phyloP scores from a whole-genome alignment of 257 asterid genomes.

The Solanum pimpinellifolium region DNA sequence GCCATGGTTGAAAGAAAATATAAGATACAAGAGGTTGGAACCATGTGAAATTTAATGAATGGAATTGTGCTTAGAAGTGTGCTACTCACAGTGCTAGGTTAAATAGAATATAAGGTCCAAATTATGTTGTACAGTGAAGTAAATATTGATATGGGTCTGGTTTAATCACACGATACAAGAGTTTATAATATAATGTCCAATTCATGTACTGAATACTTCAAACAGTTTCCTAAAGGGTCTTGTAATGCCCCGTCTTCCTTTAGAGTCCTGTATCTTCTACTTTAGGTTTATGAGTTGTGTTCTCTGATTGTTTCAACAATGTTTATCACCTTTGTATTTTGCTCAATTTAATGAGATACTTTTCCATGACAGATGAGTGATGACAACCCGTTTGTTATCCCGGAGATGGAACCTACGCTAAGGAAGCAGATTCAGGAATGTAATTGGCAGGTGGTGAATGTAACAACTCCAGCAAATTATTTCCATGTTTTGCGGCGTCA shows the following conservation, averaged over 20 bases:
- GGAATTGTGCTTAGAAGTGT: background rate
- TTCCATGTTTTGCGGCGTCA: constrained; percentile 98
- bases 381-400: constrained; percentile 78
- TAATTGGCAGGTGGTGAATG: constrained; percentile 99
- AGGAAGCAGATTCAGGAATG: constrained; percentile 93
- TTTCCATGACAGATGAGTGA: constrained; percentile 76
- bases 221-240: background rate
- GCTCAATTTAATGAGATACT: background rate
- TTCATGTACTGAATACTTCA: background rate
- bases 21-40: background rate
- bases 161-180: background rate
- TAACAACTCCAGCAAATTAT: constrained; percentile 98
- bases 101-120: background rate
- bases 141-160: background rate
- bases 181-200: background rate
- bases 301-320: background rate
- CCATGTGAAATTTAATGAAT: background rate
- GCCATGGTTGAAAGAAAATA: background rate
- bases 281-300: background rate
- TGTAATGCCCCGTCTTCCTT: background rate
- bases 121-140: background rate
- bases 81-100: background rate
- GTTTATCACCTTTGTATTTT: background rate
- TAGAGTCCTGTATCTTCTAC: background rate
- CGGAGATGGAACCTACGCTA: constrained; percentile 94